These are phyloP conservation scores for Pezicula carpinea DNA, from an alignment of 2,329 filamentous ascomycete species.

Conservation along the genomic window DNA sequence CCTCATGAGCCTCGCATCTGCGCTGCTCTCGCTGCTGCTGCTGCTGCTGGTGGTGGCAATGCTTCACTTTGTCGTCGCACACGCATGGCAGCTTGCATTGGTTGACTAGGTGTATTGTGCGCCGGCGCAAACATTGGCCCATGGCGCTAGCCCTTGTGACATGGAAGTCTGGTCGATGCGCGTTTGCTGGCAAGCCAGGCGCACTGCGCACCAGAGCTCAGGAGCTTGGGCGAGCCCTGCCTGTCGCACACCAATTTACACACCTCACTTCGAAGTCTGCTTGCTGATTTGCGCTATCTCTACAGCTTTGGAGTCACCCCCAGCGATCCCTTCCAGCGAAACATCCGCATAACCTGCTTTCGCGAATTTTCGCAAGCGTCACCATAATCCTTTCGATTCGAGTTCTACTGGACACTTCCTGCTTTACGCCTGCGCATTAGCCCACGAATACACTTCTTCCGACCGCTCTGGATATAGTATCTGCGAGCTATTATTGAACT, in stretches of 20 bases:
- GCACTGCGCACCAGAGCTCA: slow-evolving; percentile 17
- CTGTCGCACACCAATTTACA: neutral
- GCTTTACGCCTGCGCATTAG: slow-evolving; percentile 18
- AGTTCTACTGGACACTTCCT: slow-evolving; percentile 16
- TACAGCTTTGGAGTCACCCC: slow-evolving; percentile 26
- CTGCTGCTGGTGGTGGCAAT: slow-evolving; percentile 7
- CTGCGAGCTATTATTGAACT: slow-evolving; percentile 17
- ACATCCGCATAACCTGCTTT: slow-evolving; percentile 16
- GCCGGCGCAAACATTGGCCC: slow-evolving; percentile 23
- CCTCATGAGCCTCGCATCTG: neutral
- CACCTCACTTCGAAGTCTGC: slow-evolving; percentile 7
- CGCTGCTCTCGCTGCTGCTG: slow-evolving; percentile 1
- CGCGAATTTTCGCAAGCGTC: slow-evolving; percentile 25
- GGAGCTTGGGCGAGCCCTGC: slow-evolving; percentile 2
- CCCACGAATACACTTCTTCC: slow-evolving; percentile 19
- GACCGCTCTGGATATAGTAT: slow-evolving; percentile 21
- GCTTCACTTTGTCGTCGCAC: slow-evolving; percentile 12
- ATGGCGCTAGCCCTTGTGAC: slow-evolving; percentile 14
- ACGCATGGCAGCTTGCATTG: slow-evolving; percentile 15
- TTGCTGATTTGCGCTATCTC: slow-evolving; percentile 19
- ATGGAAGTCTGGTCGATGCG: slow-evolving; percentile 12
- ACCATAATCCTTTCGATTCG: slow-evolving; percentile 20
- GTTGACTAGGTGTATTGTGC: slow-evolving; percentile 11
- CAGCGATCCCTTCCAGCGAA: slow-evolving; percentile 25
- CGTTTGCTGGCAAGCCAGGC: slow-evolving; percentile 23